Evolutionary conservation across 1,284 basidiomycete genomes (phyloP).

Genomic region (Cutaneotrichosporon mucoides): DNA sequence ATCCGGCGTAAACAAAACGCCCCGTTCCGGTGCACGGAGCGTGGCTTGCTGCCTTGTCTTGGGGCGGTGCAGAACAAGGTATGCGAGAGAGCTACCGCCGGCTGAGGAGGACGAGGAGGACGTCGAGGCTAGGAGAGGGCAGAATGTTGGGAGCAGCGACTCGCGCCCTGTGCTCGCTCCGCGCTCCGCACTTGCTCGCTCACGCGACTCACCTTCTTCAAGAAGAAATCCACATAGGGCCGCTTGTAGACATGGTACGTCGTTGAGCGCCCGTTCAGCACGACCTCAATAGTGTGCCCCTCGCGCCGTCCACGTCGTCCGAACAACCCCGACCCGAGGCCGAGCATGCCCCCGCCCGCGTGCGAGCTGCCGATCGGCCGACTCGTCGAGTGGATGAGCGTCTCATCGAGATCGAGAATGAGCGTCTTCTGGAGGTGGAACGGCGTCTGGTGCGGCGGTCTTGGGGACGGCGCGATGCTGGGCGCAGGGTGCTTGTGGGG

Average conservation of each 20-base stretch:
- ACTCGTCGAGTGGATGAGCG: conserved; percentile 94
- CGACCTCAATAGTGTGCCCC: conserved; percentile 90
- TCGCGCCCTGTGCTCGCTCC: too few relatives aligned
- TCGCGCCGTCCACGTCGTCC: conserved; percentile 58
- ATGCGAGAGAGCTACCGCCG: too few relatives aligned
- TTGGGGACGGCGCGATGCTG: not conserved
- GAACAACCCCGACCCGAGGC: conserved; percentile 55
- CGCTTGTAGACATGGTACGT: conserved; percentile 98
- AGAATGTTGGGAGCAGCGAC: too few relatives aligned
- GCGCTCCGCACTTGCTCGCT: too few relatives aligned
- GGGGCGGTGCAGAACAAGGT: too few relatives aligned
- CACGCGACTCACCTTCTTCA: conserved; percentile 68
- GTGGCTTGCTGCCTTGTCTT: too few relatives aligned
- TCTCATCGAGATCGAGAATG: conserved; percentile 95
- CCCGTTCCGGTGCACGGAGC: not conserved
- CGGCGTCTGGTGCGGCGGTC: conserved; percentile 55
- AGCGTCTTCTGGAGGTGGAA: conserved; percentile 84
- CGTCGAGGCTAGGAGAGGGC: too few relatives aligned
- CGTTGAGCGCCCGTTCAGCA: conserved; percentile 80
- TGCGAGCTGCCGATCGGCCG: conserved; percentile 57
- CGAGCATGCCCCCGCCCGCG: conserved; percentile 58
- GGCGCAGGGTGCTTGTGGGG: conserved; percentile 35
- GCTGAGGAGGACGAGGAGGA: too few relatives aligned
- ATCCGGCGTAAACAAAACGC: not conserved
- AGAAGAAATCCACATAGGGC: conserved; percentile 92